phyloP scores from a whole-genome alignment of 192 early-diverging fungal genomes.

The Bifiguratus adelaidae region DNA sequence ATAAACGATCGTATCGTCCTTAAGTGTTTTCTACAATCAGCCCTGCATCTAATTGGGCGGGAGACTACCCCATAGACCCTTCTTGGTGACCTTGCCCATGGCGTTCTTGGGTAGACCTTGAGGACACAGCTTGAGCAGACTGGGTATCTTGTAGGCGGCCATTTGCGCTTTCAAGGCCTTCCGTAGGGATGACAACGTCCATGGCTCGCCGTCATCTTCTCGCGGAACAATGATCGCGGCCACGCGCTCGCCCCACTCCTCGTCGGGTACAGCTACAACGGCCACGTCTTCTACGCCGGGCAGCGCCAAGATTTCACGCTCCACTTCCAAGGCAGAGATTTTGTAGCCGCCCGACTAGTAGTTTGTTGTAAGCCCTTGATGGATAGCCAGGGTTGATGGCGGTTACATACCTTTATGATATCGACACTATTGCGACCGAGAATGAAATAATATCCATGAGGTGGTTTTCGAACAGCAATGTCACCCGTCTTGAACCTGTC shows the following conservation, averaged over 20 bases:
- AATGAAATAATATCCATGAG: constrained; percentile 54
- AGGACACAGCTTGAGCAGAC: constrained; percentile 23
- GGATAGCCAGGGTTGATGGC: background rate
- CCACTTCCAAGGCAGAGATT: constrained; percentile 75
- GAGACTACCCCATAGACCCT: too few relatives aligned
- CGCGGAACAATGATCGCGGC: constrained; percentile 52
- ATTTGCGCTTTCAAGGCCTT: constrained; percentile 38
- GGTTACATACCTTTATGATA: constrained; percentile 58
- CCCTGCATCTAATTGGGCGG: too few relatives aligned
- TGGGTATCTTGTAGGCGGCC: constrained; percentile 74
- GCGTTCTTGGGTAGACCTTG: constrained; percentile 67
- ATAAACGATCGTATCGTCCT: too few relatives aligned
- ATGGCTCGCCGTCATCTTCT: constrained; percentile 1
- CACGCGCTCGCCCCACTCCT: constrained; percentile 69
- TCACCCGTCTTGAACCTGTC: constrained; percentile 70
- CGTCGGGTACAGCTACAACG: constrained; percentile 60
- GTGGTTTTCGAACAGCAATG: constrained; percentile 40
- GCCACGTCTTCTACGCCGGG: constrained; percentile 55
- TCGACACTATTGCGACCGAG: constrained; percentile 74
- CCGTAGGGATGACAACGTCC: constrained; percentile 7
- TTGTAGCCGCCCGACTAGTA: constrained; percentile 71
- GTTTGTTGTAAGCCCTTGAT: background rate
- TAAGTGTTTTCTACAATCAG: too few relatives aligned
- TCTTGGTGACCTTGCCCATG: constrained; percentile 88
- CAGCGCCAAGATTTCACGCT: constrained; percentile 61